Evolutionary conservation across 2,329 filamentous ascomycete species (phyloP).

Genomic region (Dothistroma pini): DNA sequence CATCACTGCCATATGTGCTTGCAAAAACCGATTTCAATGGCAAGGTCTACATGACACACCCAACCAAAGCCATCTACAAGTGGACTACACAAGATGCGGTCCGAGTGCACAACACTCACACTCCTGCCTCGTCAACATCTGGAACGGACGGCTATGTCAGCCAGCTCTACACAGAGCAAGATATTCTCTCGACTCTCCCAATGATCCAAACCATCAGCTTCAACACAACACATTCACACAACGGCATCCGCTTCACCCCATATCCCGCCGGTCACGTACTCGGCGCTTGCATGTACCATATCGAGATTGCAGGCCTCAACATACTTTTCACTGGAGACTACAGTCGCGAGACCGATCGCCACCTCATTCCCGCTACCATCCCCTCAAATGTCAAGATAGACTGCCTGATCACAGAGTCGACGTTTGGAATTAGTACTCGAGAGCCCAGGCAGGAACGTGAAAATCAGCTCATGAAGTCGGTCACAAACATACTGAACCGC

Average conservation of each 20-base stretch:
- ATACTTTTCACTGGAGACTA: constrained; percentile 98
- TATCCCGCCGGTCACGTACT: constrained; percentile 98
- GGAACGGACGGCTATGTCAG: constrained; percentile 49
- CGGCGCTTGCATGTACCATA: constrained; percentile 95
- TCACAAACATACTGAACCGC: constrained; percentile 84
- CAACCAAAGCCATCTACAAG: constrained; percentile 99
- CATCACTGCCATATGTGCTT: constrained; percentile 93
- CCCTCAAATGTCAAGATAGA: constrained; percentile 88
- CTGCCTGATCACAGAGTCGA: constrained; percentile 95
- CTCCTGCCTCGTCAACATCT: constrained; percentile 24
- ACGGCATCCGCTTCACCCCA: constrained; percentile 92
- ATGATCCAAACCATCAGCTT: constrained; percentile 98
- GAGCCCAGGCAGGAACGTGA: constrained; percentile 88
- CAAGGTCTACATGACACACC: constrained; percentile 98
- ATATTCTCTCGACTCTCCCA: constrained; percentile 89
- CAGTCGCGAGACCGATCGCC: constrained; percentile 89
- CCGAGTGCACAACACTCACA: constrained; percentile 61
- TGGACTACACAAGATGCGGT: constrained; percentile 98
- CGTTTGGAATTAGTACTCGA: constrained; percentile 92
- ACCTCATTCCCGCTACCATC: constrained; percentile 90
- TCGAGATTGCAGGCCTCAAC: constrained; percentile 94
- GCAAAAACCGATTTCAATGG: constrained; percentile 98
- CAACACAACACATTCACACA: constrained; percentile 95
- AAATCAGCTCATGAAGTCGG: constrained; percentile 89
- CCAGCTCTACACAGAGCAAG: constrained; percentile 86